A percentile compares a stretch with the other conserved stretches of the same genome.
Conservation (phyloP, 2,329 filamentous ascomycete species). For the Lasiodiplodia sp. region DNA sequence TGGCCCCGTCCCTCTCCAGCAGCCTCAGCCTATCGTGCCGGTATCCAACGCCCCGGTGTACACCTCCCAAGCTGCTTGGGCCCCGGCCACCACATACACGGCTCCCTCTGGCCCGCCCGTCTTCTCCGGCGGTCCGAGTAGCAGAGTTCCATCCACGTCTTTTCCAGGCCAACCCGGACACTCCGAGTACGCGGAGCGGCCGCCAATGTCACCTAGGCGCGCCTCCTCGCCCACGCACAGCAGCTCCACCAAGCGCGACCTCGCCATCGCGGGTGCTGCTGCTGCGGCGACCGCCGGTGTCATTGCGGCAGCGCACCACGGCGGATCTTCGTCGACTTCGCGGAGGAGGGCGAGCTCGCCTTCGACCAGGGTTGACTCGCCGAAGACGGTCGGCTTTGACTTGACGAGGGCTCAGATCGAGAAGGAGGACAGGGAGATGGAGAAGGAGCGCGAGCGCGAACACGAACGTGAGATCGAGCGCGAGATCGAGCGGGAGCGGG, state of each 20-base stretch:
- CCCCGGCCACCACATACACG: conserved; percentile 46
- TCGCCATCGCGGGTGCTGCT: conserved; percentile 52
- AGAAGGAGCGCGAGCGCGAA: conserved; percentile 40
- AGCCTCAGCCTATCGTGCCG: conserved; percentile 80
- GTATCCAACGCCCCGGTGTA: conserved; percentile 72
- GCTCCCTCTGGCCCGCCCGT: conserved; percentile 51
- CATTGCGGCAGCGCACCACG: conserved; percentile 27
- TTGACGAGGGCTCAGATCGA: conserved; percentile 64
- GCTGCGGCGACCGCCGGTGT: conserved; percentile 52
- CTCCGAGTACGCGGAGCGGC: conserved; percentile 30
- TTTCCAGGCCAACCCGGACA: conserved; percentile 1
- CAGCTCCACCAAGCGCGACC: conserved; percentile 50
- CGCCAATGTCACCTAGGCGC: conserved; percentile 45
- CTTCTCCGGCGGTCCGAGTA: conserved; percentile 42
- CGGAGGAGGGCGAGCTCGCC: conserved; percentile 22
- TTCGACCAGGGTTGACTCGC: conserved; percentile 35
- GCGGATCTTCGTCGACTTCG: conserved; percentile 7
- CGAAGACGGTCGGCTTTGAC: conserved; percentile 63
- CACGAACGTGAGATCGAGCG: conserved; percentile 33
- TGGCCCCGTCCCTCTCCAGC: conserved; percentile 74
- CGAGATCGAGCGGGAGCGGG: conserved; percentile 23
- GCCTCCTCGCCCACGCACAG: conserved; percentile 54
- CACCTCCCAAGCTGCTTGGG: conserved; percentile 50
- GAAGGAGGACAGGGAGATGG: conserved; percentile 52
- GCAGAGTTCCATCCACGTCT: conserved; percentile 31